Evolutionary conservation across 257 asterid genomes (phyloP).

Genomic region (Linderniella brevidens): DNA sequence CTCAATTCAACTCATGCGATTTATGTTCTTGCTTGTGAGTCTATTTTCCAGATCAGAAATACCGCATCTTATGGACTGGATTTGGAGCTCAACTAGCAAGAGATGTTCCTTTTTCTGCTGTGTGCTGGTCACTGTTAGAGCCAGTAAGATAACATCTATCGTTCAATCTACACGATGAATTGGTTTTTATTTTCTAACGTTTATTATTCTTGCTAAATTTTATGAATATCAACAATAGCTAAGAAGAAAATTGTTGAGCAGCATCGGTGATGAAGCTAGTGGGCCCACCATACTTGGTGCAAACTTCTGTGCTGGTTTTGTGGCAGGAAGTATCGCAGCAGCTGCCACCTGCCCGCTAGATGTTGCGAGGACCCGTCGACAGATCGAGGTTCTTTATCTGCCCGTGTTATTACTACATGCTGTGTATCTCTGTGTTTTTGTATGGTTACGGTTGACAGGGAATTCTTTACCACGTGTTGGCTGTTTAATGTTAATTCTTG

Average conservation of each 20-base stretch:
- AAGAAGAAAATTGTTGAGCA: constrained; percentile 53
- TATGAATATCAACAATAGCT: constrained; percentile 5
- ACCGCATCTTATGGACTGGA: constrained; percentile 89
- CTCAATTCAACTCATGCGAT: too few species aligned
- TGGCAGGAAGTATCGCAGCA: constrained; percentile 95
- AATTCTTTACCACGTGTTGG: too few species aligned
- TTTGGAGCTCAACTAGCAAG: constrained; percentile 98
- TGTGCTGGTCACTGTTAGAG: constrained; percentile 94
- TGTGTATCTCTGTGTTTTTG: too few species aligned
- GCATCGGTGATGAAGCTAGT: constrained; percentile 53
- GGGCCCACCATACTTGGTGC: constrained; percentile 51
- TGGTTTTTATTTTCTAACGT: neutral
- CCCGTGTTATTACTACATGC: too few species aligned
- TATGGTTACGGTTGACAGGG: too few species aligned
- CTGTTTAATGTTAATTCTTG: constrained; percentile 1
- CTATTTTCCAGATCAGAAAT: constrained; percentile 63
- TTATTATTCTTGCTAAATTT: too few species aligned
- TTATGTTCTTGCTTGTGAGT: neutral
- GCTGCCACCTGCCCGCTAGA: constrained; percentile 98
- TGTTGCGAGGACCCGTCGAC: constrained; percentile 94
- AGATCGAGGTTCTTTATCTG: constrained; percentile 98
- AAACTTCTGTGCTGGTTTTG: constrained; percentile 83
- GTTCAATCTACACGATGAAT: constrained; percentile 7
- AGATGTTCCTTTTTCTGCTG: constrained; percentile 96
- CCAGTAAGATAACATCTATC: constrained; percentile 32